phyloP scores from a whole-genome alignment of 2,329 filamentous ascomycete species.

The Dendryphion nanum region DNA sequence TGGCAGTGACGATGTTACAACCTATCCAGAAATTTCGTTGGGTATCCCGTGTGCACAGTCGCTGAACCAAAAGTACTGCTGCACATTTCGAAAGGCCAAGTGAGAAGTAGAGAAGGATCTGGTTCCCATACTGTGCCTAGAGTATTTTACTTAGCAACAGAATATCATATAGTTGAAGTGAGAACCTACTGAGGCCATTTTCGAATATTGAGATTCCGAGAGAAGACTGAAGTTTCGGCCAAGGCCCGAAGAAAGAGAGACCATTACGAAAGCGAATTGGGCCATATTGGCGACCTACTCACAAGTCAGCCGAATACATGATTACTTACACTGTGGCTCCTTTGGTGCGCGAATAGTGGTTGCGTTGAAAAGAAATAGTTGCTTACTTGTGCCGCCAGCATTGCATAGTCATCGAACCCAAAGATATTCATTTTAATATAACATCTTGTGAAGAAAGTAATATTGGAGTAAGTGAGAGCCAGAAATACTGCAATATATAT shows the following conservation, averaged over 20 bases:
- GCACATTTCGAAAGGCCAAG: conserved; percentile 28
- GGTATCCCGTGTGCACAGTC: conserved; percentile 28
- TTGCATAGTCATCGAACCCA: conserved; percentile 23
- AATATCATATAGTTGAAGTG: background rate
- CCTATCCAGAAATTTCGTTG: conserved; percentile 18
- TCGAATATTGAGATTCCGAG: conserved; percentile 12
- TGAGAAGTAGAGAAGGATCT: conserved; percentile 21
- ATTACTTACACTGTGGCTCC: too few species aligned
- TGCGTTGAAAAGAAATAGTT: background rate
- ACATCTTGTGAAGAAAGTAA: conserved; percentile 22
- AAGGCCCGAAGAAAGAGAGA: conserved; percentile 20
- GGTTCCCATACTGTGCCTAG: conserved; percentile 16
- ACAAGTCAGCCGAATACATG: conserved; percentile 10
- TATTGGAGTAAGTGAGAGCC: conserved; percentile 19
- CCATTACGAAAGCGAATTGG: conserved; percentile 20
- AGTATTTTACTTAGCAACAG: too few species aligned
- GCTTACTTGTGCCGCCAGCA: conserved; percentile 22
- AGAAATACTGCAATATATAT: conserved; percentile 26
- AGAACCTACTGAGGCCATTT: conserved; percentile 18
- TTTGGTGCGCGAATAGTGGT: background rate
- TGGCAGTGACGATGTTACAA: conserved; percentile 18
- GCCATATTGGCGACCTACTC: conserved; percentile 10
- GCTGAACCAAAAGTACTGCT: conserved; percentile 23
- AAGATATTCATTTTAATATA: conserved; percentile 27
- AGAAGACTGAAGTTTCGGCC: conserved; percentile 18